phyloP scores from a whole-genome alignment of 345 rosid genomes.

The Eucalyptus sp. region DNA sequence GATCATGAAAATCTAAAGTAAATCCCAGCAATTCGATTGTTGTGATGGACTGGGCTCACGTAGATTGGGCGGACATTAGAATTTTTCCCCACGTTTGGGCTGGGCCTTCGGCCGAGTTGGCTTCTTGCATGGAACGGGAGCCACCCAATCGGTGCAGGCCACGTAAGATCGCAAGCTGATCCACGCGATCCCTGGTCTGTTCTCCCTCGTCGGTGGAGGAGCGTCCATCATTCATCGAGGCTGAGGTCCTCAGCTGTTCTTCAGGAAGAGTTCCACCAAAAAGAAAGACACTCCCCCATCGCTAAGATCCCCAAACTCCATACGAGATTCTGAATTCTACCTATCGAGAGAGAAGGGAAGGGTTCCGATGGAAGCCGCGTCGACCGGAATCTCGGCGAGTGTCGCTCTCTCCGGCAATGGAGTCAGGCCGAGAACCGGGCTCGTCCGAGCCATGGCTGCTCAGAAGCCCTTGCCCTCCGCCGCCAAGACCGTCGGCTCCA shows the following conservation, averaged over 20 bases:
- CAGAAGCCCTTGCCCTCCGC: constrained; percentile 53
- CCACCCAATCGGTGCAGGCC: neutral
- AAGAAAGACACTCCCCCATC: neutral
- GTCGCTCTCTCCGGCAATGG: neutral
- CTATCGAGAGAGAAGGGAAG: neutral
- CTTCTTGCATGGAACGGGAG: neutral
- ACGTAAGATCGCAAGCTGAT: neutral
- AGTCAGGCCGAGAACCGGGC: neutral
- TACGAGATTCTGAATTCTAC: neutral
- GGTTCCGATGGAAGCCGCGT: neutral
- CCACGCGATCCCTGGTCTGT: neutral
- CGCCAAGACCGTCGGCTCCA: constrained; percentile 38
- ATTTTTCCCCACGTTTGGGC: neutral
- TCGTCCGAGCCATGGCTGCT: constrained; percentile 55
- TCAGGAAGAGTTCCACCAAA: neutral
- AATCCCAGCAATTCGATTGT: accelerated
- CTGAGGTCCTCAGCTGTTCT: neutral
- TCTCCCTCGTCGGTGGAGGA: neutral
- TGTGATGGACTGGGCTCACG: neutral
- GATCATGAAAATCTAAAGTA: no score
- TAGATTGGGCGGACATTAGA: neutral
- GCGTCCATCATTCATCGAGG: neutral
- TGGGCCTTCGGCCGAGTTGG: neutral
- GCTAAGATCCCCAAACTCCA: neutral
- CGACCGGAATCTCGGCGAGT: neutral